A percentile compares a stretch with the other conserved stretches of the same genome.
phyloP scores from a whole-genome alignment of 2,329 filamentous ascomycete genomes.

The Sporothrix humicola region DNA sequence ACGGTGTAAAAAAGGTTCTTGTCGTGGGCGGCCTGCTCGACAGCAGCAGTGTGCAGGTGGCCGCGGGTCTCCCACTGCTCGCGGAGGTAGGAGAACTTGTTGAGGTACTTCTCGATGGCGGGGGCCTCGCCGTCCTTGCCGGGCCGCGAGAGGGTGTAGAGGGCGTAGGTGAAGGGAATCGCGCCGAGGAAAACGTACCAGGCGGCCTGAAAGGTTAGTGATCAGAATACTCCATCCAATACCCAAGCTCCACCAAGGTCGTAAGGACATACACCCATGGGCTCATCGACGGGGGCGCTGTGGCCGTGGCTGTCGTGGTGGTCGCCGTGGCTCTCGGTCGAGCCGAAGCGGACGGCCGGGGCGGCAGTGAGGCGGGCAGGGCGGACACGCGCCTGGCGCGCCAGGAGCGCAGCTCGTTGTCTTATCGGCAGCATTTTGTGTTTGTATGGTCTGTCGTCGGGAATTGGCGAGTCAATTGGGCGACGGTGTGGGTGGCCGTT shows the following conservation, averaged over 20 bases:
- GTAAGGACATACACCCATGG: slow-evolving; percentile 59
- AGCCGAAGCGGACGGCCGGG: slow-evolving; percentile 54
- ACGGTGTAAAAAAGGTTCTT: slow-evolving; percentile 59
- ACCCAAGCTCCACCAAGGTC: too few species aligned
- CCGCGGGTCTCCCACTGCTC: slow-evolving; percentile 60
- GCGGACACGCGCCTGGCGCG: slow-evolving; percentile 45
- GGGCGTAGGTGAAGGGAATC: slow-evolving; percentile 52
- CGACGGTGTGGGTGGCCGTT: slow-evolving; percentile 26
- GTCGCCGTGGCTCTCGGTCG: slow-evolving; percentile 41
- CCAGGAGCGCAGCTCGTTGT: slow-evolving; percentile 47
- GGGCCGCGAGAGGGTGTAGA: slow-evolving; percentile 58
- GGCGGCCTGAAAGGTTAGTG: slow-evolving; percentile 49
- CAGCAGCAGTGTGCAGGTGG: slow-evolving; percentile 55
- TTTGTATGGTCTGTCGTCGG: background rate
- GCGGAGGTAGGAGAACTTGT: slow-evolving; percentile 54
- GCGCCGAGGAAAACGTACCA: slow-evolving; percentile 55
- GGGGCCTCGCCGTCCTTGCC: slow-evolving; percentile 58
- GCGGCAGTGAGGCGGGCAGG: slow-evolving; percentile 35
- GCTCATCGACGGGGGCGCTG: slow-evolving; percentile 57
- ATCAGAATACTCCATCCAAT: background rate
- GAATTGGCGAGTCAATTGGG: background rate
- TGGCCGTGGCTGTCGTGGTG: slow-evolving; percentile 34
- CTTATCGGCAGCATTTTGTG: slow-evolving; percentile 48
- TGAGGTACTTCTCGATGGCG: slow-evolving; percentile 53
- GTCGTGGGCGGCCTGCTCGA: slow-evolving; percentile 64